phyloP scores from a whole-genome alignment of 257 asterid species.

The Marsdenia floribunda region DNA sequence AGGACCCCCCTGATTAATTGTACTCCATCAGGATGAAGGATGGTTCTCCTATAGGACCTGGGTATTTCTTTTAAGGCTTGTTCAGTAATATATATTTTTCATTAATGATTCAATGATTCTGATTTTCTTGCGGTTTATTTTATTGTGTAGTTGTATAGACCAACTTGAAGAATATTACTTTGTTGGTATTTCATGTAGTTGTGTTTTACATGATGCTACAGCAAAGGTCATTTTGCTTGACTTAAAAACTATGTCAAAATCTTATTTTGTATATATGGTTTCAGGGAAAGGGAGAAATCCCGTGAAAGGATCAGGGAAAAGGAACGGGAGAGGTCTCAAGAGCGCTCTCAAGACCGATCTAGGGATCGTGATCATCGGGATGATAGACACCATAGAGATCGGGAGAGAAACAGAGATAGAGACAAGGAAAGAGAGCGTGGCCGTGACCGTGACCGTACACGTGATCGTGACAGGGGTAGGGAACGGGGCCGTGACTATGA shows the following conservation, averaged over 20 bases:
- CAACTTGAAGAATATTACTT: background rate
- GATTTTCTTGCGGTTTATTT: background rate
- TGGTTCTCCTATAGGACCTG: background rate
- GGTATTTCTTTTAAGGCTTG: background rate
- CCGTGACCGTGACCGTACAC: conserved; percentile 37
- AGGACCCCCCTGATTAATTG: background rate
- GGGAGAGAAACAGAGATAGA: conserved; percentile 63
- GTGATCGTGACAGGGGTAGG: conserved; percentile 52
- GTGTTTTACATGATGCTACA: background rate
- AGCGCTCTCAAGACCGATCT: conserved; percentile 69
- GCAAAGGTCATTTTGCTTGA: background rate
- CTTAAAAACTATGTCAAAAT: background rate
- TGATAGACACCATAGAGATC: conserved; percentile 83
- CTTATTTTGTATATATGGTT: background rate
- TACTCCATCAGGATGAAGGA: no score
- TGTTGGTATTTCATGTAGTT: background rate
- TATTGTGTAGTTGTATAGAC: background rate
- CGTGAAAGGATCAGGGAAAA: conserved; percentile 69
- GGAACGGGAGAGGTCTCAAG: conserved; percentile 67
- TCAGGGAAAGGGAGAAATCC: conserved; percentile 82
- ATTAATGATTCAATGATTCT: background rate
- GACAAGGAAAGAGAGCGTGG: conserved; percentile 66
- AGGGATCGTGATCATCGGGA: conserved; percentile 86
- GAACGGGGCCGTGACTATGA: conserved; percentile 42
- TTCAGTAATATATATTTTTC: background rate